Conservation (phyloP, 371 early-diverging fungal species). For the Mycotypha africana region DNA sequence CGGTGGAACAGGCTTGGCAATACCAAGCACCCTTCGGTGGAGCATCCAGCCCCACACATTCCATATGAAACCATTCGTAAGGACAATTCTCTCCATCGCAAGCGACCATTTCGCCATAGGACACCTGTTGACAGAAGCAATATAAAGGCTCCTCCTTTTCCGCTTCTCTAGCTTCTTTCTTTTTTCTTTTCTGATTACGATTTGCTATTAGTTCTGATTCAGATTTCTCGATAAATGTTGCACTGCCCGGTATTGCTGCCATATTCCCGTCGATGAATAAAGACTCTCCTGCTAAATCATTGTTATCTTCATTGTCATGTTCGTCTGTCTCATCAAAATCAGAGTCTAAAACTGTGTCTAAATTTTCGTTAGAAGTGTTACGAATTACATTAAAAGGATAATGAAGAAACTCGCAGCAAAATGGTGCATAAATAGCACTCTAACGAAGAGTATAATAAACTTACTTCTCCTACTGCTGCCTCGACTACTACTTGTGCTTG, state of each 20-base stretch:
- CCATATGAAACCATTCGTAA: conserved; percentile 93
- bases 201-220: conserved; percentile 17
- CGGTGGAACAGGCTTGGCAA: conserved; percentile 69
- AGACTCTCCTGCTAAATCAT: no score
- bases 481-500: no score
- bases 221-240: conserved; percentile 4
- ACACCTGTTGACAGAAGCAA: conserved; percentile 92
- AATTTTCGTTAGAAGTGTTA: no score
- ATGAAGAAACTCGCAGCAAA: neutral
- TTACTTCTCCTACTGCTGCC: no score
- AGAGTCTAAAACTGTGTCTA: no score
- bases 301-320: no score
- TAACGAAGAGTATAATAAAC: no score
- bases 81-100: conserved; percentile 84
- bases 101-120: conserved; percentile 97
- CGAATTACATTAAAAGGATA: no score
- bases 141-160: conserved; percentile 79
- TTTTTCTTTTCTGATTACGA: conserved; percentile 26
- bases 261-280: no score
- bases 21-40: conserved; percentile 92
- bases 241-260: conserved; percentile 6
- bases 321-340: no score
- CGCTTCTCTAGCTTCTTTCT: conserved; percentile 27
- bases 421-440: no score
- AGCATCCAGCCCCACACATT: conserved; percentile 81